phyloP scores from a whole-genome alignment of 345 rosid genomes.

The Erodium maritimum region DNA sequence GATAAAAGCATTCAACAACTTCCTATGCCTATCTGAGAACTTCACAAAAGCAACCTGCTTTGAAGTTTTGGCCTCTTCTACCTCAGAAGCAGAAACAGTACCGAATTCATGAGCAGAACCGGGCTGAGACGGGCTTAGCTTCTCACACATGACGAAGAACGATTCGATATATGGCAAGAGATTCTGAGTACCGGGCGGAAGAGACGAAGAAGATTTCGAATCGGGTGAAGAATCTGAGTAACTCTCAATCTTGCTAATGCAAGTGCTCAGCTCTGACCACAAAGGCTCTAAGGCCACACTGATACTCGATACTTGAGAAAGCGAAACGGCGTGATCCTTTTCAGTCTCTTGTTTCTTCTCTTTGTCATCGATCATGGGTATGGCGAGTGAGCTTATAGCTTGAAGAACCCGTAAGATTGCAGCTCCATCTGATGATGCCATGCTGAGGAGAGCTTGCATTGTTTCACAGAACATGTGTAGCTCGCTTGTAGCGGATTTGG shows the following conservation, averaged over 20 bases:
- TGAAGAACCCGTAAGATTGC: constrained; percentile 85
- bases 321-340: constrained; percentile 47
- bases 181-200: constrained; percentile 97
- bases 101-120: constrained; percentile 51
- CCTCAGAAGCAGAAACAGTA: constrained; percentile 40
- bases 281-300: constrained; percentile 75
- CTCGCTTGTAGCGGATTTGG: constrained; percentile 72
- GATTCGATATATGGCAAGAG: constrained; percentile 91
- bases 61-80: constrained; percentile 48
- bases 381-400: constrained; percentile 69
- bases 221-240: constrained; percentile 59
- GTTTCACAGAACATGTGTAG: constrained; percentile 72
- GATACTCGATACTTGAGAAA: constrained; percentile 53
- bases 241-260: constrained; percentile 89
- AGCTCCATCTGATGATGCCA: constrained; percentile 80
- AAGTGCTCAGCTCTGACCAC: constrained; percentile 77
- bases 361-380: constrained; percentile 41
- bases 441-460: constrained; percentile 62
- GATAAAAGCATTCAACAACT: constrained; percentile 82
- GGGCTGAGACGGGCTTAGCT: constrained; percentile 68
- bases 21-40: constrained; percentile 91
- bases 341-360: constrained; percentile 44
- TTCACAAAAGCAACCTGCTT: constrained; percentile 63
- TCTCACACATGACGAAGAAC: constrained; percentile 82
- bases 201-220: constrained; percentile 37